Evolutionary conservation across 2,329 filamentous ascomycete species (phyloP).

Genomic region (Pseudocercospora fijiensis): DNA sequence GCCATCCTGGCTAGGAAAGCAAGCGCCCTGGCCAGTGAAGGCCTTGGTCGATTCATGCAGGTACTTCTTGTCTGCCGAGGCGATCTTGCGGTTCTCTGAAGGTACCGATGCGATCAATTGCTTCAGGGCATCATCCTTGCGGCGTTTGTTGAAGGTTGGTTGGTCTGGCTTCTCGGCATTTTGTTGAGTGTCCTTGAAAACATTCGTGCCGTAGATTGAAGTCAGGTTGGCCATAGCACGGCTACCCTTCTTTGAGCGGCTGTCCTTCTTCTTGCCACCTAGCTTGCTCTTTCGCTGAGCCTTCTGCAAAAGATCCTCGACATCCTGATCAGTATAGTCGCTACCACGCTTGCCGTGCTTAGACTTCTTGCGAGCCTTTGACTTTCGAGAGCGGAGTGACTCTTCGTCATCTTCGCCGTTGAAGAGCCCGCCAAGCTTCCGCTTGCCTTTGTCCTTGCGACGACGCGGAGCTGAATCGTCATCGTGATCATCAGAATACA

Average conservation of each 20-base stretch:
- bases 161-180: slow-evolving; percentile 23
- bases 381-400: background rate
- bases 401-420: slow-evolving; percentile 6
- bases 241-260: slow-evolving; percentile 12
- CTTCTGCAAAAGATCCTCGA: slow-evolving; percentile 13
- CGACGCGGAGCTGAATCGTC: background rate
- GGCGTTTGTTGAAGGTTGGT: slow-evolving; percentile 25
- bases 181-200: slow-evolving; percentile 29
- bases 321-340: slow-evolving; percentile 8
- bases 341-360: background rate
- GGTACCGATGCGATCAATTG: slow-evolving; percentile 44
- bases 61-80: slow-evolving; percentile 39
- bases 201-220: slow-evolving; percentile 23
- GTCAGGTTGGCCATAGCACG: slow-evolving; percentile 17
- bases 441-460: slow-evolving; percentile 5
- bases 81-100: slow-evolving; percentile 37
- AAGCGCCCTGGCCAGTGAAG: slow-evolving; percentile 43
- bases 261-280: slow-evolving; percentile 10
- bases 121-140: slow-evolving; percentile 42
- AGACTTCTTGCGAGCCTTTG: background rate
- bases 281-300: background rate
- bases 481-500: slow-evolving; percentile 7
- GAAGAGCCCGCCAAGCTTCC: background rate
- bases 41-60: slow-evolving; percentile 44
- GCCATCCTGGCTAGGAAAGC: slow-evolving; percentile 34